Base-by-base conservation (phyloP, 2,329 filamentous ascomycete species). In the Zymoseptoria pseudotritici region DNA sequence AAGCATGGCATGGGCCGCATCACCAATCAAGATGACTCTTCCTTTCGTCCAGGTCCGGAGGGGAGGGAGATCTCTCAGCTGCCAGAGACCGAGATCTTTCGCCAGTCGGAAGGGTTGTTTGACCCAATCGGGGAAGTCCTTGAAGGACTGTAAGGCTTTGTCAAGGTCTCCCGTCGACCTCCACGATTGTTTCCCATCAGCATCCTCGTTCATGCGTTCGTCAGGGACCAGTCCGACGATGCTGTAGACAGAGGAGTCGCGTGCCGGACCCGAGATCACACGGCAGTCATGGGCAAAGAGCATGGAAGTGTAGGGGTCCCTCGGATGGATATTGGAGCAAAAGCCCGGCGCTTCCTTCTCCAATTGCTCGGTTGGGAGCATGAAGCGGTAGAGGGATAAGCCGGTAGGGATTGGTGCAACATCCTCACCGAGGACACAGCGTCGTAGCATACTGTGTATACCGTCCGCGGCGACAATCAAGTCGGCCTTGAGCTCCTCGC, bases 231-330 rank as follows among this genome's bases (percentile, higher is more conserved):
- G 64, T 1, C 24, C 24, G 5, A 26, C 24, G 6, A 26, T 26
- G 24, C 24, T 26, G 61, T 76, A 79, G 0, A 80, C 63, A 3
- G 73, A 68, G 0, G 74, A 75, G 13, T 74, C 67, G 5, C 78
- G 67, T 0, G 74, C 77, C 1, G 78, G 78, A 2, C 78, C 78
- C 76, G 80, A 79, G 42, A 80, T 74, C n/a, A 69, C 49, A 4
- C 67, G 62, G 42, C 63, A 65, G 26, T 76, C 70, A 29, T 78
- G 74, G 0, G 73, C 77, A 58, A 80, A 68, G 2, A 80, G 69
- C 78, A 80, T 80, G 0, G 76, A 76, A 2, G 78, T 80, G 55
- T 71, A 72, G 0, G 76, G 70, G 4, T 74, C 67, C 13, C 66
- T 60, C n/a, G 75, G 74, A 17, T 77, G 58, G 29, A 75, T 62